Evolutionary conservation across 228 moss, liverwort and hornwort genomes (phyloP).

Genomic region (Sphagnum magellanicum): DNA sequence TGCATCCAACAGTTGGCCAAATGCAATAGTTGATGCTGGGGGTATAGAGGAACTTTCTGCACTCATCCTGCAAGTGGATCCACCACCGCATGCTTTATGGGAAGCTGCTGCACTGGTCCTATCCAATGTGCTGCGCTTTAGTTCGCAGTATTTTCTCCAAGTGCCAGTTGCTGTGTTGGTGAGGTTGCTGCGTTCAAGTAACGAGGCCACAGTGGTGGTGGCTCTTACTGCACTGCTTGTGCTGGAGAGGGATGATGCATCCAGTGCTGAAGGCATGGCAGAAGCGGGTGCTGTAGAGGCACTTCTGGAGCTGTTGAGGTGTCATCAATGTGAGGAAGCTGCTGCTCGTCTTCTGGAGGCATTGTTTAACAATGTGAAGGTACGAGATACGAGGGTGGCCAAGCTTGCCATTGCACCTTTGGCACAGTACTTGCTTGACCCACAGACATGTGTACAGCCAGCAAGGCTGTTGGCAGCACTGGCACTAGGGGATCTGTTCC

Average conservation of each 20-base stretch:
- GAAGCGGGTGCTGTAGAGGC: conserved; percentile 95
- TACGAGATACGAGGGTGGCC: conserved; percentile 86
- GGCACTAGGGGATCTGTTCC: conserved; percentile 92
- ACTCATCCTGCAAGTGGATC: conserved; percentile 81
- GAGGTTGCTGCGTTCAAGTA: conserved; percentile 79
- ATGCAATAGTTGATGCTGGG: conserved; percentile 94
- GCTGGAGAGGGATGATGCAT: conserved; percentile 88
- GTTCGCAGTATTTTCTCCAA: conserved; percentile 82
- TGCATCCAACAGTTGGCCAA: conserved; percentile 97
- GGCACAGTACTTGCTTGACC: conserved; percentile 88
- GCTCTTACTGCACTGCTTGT: conserved; percentile 86
- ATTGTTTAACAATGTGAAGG: conserved; percentile 87
- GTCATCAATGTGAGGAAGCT: conserved; percentile 95
- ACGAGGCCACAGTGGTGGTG: conserved; percentile 83
- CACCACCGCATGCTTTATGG: conserved; percentile 93
- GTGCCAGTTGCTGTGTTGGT: conserved; percentile 83
- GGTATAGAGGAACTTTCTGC: conserved; percentile 88
- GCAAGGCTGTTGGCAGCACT: conserved; percentile 81
- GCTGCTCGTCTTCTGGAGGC: conserved; percentile 88
- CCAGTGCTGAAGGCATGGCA: conserved; percentile 84
- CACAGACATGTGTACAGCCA: conserved; percentile 81
- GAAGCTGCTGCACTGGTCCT: conserved; percentile 88
- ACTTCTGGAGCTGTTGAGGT: conserved; percentile 77
- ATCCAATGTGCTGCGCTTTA: conserved; percentile 88
- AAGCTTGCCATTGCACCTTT: conserved; percentile 81